Percentiles rank a stretch among this genome's conserved stretches.
These are phyloP conservation scores for Tetrapisispora nanseiensis DNA, from an alignment of 805 yeast species.

Conservation along the genomic window DNA sequence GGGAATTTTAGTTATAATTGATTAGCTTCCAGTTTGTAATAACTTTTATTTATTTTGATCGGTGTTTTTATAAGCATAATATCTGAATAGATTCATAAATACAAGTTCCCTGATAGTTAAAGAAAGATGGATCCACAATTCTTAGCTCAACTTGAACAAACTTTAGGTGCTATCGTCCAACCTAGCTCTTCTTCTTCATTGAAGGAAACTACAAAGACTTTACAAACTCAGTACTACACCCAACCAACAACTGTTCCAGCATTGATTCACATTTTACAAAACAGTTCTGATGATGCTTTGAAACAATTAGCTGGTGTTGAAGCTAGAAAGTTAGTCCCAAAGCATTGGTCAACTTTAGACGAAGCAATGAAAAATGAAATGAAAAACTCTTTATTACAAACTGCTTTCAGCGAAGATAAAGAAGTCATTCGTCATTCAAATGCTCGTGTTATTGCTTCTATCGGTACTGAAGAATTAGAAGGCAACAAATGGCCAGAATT, in stretches of 20 bases:
- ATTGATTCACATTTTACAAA: slow-evolving; percentile 69
- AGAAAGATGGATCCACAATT: slow-evolving; percentile 60
- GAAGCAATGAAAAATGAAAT: slow-evolving; percentile 47
- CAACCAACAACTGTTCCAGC: slow-evolving; percentile 70
- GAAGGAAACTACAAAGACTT: slow-evolving; percentile 69
- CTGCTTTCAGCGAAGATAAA: slow-evolving; percentile 55
- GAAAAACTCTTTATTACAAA: slow-evolving; percentile 55
- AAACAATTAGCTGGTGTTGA: slow-evolving; percentile 95
- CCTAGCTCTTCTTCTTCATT: slow-evolving; percentile 68
- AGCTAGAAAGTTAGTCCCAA: slow-evolving; percentile 70
- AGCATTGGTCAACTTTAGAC: slow-evolving; percentile 51
- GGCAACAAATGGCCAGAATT: slow-evolving; percentile 66
- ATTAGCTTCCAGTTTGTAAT: neutral
- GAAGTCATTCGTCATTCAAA: slow-evolving; percentile 74
- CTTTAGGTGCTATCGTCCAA: slow-evolving; percentile 65
- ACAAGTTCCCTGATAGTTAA: too few relatives aligned
- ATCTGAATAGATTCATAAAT: too few relatives aligned
- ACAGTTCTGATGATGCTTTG: slow-evolving; percentile 56
- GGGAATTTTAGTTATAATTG: neutral
- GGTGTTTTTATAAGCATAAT: too few relatives aligned
- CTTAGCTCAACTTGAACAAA: slow-evolving; percentile 61
- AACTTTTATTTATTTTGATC: neutral
- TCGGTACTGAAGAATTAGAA: slow-evolving; percentile 68
- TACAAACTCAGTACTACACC: slow-evolving; percentile 65
- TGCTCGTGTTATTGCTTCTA: slow-evolving; percentile 81